A percentile compares a stretch with the other conserved stretches of the same genome.
These are phyloP conservation scores for Lasiosphaeriaceae sp. DNA, from an alignment of 495 filamentous ascomycete genomes.

Conservation along the genomic window DNA sequence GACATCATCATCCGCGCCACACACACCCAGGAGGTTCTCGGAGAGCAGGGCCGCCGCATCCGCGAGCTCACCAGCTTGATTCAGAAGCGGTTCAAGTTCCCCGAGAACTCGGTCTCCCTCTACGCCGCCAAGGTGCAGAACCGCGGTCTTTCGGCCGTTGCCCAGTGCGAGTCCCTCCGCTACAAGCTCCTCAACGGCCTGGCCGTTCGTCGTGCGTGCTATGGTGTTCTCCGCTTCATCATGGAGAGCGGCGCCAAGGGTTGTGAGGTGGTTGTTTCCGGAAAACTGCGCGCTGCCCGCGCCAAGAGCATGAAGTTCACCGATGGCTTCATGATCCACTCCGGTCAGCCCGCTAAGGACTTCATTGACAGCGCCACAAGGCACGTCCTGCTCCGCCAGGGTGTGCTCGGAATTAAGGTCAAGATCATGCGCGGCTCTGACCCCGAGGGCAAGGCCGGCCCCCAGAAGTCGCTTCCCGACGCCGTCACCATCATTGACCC, in stretches of 20 bases:
- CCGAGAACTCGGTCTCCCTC: constrained; percentile 98
- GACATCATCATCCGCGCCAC: constrained; percentile 99
- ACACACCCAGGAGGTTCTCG: constrained; percentile 99
- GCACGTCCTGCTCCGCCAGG: constrained; percentile 98
- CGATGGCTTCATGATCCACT: constrained; percentile 99
- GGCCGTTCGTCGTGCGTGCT: constrained; percentile 95
- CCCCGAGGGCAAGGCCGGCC: constrained; percentile 97
- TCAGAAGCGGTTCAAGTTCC: constrained; percentile 99
- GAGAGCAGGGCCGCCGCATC: constrained; percentile 99
- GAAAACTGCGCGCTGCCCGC: constrained; percentile 96
- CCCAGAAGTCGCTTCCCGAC: constrained; percentile 94
- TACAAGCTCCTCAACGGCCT: constrained; percentile 99
- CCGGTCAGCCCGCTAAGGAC: constrained; percentile 97
- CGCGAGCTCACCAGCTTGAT: constrained; percentile 99
- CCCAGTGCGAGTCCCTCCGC: constrained; percentile 98
- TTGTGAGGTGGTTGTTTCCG: constrained; percentile 98
- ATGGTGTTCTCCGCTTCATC: constrained; percentile 99
- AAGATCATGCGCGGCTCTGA: constrained; percentile 99
- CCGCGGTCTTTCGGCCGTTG: constrained; percentile 97
- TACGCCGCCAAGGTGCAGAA: constrained; percentile 99
- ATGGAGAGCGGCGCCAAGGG: constrained; percentile 99
- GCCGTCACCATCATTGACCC: constrained; percentile 99
- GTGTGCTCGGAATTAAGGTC: constrained; percentile 99
- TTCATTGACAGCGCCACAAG: constrained; percentile 98
- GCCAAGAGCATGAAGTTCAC: constrained; percentile 99